phyloP scores from a whole-genome alignment of 2,329 filamentous ascomycete species.

The Lachnellula arida region DNA sequence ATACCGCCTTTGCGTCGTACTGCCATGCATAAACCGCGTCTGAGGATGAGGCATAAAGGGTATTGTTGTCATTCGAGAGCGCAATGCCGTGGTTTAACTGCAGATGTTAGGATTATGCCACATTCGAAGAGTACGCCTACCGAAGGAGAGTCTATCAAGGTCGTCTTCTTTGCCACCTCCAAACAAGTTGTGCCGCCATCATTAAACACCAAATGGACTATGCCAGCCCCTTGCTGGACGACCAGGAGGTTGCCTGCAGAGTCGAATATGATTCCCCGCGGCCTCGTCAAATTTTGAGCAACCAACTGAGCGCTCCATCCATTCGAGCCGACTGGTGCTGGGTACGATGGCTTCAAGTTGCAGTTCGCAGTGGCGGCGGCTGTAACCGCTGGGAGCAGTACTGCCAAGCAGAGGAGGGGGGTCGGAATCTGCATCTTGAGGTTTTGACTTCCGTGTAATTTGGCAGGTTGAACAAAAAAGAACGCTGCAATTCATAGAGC shows the following conservation, averaged over 20 bases:
- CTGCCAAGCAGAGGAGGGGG: constrained; percentile 1
- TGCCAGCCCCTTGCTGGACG: constrained; percentile 25
- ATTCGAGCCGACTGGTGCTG: constrained; percentile 18
- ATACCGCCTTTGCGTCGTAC: constrained; percentile 53
- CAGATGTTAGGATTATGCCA: constrained; percentile 2
- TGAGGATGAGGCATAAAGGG: constrained; percentile 52
- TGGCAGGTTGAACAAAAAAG: not conserved
- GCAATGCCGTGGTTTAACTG: constrained; percentile 54
- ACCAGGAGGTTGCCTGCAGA: constrained; percentile 29
- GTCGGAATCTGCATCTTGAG: constrained; percentile 5
- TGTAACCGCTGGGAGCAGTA: not conserved
- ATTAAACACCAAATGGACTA: constrained; percentile 24
- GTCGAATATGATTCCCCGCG: constrained; percentile 32
- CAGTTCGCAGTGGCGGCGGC: constrained; percentile 11
- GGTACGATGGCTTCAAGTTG: constrained; percentile 18
- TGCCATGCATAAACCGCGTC: constrained; percentile 59
- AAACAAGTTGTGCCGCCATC: constrained; percentile 24
- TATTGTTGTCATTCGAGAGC: constrained; percentile 47
- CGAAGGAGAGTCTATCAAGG: constrained; percentile 15
- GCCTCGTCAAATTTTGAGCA: constrained; percentile 19
- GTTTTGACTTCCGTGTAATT: not conserved
- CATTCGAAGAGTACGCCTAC: constrained; percentile 5
- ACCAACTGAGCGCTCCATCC: constrained; percentile 30
- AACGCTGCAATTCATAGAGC: not conserved
- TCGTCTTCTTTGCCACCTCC: constrained; percentile 18